Evolutionary conservation across 768 basidiomycete species (phyloP).

Genomic region (Tricholoma flavovirens): DNA sequence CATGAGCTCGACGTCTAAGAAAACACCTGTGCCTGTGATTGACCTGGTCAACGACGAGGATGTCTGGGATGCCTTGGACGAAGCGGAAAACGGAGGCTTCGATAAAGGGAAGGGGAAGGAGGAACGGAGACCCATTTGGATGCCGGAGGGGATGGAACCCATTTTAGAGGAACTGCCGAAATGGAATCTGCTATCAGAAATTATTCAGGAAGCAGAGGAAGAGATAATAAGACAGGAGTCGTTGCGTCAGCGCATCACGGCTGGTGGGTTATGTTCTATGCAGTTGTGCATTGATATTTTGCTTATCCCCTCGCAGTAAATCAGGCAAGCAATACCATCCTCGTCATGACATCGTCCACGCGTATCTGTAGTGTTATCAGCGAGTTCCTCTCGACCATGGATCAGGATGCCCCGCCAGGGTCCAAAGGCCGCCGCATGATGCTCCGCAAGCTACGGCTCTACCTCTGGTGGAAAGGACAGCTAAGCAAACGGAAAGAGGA

Average conservation of each 20-base stretch:
- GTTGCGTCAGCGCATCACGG: slow-evolving; percentile 19
- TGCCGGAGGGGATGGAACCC: slow-evolving; percentile 76
- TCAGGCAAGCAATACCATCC: slow-evolving; percentile 66
- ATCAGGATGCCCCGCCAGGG: slow-evolving; percentile 51
- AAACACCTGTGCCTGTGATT: slow-evolving; percentile 21
- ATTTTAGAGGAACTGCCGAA: slow-evolving; percentile 93
- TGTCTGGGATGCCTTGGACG: slow-evolving; percentile 69
- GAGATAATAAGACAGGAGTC: slow-evolving; percentile 67
- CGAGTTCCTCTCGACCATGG: slow-evolving; percentile 71
- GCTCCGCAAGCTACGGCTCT: slow-evolving; percentile 62
- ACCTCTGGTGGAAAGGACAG: slow-evolving; percentile 79
- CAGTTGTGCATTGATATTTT: background rate
- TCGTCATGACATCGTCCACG: slow-evolving; percentile 85
- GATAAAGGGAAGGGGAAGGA: slow-evolving; percentile 14
- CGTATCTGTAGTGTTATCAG: slow-evolving; percentile 68
- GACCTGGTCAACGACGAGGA: slow-evolving; percentile 60
- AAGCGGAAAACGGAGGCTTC: slow-evolving; percentile 35
- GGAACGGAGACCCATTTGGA: slow-evolving; percentile 43
- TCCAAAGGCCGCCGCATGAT: slow-evolving; percentile 72
- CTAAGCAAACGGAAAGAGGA: slow-evolving; percentile 33
- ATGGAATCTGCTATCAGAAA: slow-evolving; percentile 81
- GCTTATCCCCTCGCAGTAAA: slow-evolving; percentile 17
- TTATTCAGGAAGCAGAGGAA: slow-evolving; percentile 86
- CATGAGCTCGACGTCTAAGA: slow-evolving; percentile 27
- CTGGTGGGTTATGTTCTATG: slow-evolving; percentile 12